Percentiles rank a stretch among this genome's conserved stretches.
These are phyloP conservation scores for Dittrichia graveolens DNA, from an alignment of 129 eudicot species.

Conservation along the genomic window DNA sequence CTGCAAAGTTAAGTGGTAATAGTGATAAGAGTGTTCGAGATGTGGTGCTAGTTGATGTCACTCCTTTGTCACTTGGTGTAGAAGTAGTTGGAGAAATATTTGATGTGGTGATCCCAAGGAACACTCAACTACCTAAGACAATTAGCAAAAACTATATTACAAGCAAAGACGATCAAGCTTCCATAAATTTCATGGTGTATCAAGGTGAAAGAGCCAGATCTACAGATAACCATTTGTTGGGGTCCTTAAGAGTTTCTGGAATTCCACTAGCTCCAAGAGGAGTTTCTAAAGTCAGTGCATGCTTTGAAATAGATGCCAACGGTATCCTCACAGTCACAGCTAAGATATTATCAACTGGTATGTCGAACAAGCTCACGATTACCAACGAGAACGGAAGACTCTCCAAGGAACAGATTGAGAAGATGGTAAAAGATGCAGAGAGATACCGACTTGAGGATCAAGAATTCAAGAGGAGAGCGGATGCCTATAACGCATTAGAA, in stretches of 20 bases:
- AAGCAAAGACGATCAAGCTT: neutral
- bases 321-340: constrained; percentile 15
- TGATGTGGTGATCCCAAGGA: constrained; percentile 11
- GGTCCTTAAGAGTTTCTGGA: neutral
- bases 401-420: neutral
- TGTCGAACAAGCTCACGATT: neutral
- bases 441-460: too few relatives aligned
- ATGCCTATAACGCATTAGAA: constrained; percentile 6
- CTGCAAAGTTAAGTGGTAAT: constrained; percentile 18
- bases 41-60: constrained; percentile 8
- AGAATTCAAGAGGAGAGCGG: neutral
- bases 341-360: constrained; percentile 1
- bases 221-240: constrained; percentile 20
- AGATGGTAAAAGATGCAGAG: too few relatives aligned
- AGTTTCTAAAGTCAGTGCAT: neutral
- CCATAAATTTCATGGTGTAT: neutral
- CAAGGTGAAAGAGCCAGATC: constrained; percentile 17
- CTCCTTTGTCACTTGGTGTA: constrained; percentile 23
- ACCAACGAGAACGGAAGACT: constrained; percentile 3
- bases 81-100: neutral
- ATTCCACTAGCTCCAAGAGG: constrained; percentile 17
- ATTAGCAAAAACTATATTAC: neutral
- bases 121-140: constrained; percentile 18
- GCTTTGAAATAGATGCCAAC: constrained; percentile 13
- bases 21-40: neutral